Evolutionary conservation across 2,329 filamentous ascomycete genomes (phyloP).

Genomic region (Pestalotiopsis sp.): DNA sequence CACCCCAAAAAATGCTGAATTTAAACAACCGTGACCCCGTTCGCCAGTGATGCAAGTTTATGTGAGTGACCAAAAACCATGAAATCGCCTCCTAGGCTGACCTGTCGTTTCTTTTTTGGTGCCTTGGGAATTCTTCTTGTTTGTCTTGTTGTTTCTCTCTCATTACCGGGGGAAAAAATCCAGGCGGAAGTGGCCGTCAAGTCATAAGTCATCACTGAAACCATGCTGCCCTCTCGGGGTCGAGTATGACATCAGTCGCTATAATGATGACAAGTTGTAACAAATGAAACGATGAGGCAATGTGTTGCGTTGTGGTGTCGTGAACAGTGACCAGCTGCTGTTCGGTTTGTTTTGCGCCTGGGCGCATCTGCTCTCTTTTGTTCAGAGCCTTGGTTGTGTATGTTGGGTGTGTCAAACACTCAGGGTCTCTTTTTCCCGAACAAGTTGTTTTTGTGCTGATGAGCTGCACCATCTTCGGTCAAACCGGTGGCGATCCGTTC

Average conservation of each 20-base stretch:
- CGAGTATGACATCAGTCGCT: neutral
- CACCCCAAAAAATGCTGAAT: constrained; percentile 8
- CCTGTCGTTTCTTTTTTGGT: neutral
- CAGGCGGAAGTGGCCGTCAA: constrained; percentile 7
- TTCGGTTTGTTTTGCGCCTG: neutral
- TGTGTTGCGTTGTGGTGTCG: neutral
- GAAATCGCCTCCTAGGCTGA: neutral
- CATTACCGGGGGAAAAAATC: neutral
- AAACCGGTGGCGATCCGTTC: constrained; percentile 34
- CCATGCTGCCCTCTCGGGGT: neutral
- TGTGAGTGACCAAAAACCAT: neutral
- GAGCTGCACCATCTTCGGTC: constrained; percentile 31
- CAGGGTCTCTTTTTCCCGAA: constrained; percentile 30
- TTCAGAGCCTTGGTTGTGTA: neutral
- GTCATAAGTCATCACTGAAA: constrained; percentile 7
- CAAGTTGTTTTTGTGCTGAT: constrained; percentile 46
- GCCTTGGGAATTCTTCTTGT: neutral
- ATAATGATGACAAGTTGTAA: neutral
- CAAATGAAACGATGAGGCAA: constrained; percentile 1
- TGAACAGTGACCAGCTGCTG: constrained; percentile 5
- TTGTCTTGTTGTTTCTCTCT: constrained; percentile 1
- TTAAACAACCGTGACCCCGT: neutral
- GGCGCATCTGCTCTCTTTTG: neutral
- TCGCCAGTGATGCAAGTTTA: constrained; percentile 6
- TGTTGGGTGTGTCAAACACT: neutral